Conservation (phyloP, 2,329 filamentous ascomycete species). For the Coleophoma crateriformis region DNA sequence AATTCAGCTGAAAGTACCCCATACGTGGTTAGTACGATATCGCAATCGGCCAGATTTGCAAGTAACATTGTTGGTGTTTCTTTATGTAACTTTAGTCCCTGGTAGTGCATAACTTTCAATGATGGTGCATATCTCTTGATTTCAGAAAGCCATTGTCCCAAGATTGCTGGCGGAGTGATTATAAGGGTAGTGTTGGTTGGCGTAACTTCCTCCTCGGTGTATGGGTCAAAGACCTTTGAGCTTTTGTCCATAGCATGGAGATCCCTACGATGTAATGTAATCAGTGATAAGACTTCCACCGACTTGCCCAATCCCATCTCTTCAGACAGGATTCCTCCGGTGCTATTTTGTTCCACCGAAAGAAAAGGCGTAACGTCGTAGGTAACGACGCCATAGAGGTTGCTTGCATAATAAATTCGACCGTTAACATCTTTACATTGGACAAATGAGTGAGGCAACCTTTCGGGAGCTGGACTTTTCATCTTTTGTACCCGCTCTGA, state of each 20-base stretch:
- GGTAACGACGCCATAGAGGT: slow-evolving; percentile 55
- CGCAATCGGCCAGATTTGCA: slow-evolving; percentile 41
- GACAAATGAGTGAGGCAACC: slow-evolving; percentile 34
- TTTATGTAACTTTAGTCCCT: slow-evolving; percentile 35
- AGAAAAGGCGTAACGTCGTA: slow-evolving; percentile 40
- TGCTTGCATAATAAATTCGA: slow-evolving; percentile 48
- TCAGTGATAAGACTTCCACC: slow-evolving; percentile 65
- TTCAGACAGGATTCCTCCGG: slow-evolving; percentile 55
- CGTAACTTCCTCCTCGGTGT: slow-evolving; percentile 36
- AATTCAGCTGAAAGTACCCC: slow-evolving; percentile 73
- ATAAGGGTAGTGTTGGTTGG: slow-evolving; percentile 54
- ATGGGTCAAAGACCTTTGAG: slow-evolving; percentile 27
- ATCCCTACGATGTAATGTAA: slow-evolving; percentile 53
- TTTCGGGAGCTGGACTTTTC: background rate
- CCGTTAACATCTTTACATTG: slow-evolving; percentile 39
- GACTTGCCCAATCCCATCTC: slow-evolving; percentile 85
- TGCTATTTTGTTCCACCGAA: slow-evolving; percentile 34
- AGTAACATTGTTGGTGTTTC: slow-evolving; percentile 26
- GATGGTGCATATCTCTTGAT: slow-evolving; percentile 51
- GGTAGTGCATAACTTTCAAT: slow-evolving; percentile 50
- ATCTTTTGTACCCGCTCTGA: slow-evolving; percentile 3
- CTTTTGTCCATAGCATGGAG: slow-evolving; percentile 1
- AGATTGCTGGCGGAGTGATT: slow-evolving; percentile 50
- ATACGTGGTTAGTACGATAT: slow-evolving; percentile 62
- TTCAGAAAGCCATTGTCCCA: slow-evolving; percentile 57